phyloP scores from a whole-genome alignment of 2,329 filamentous ascomycete species.

The Ascochyta fabae region DNA sequence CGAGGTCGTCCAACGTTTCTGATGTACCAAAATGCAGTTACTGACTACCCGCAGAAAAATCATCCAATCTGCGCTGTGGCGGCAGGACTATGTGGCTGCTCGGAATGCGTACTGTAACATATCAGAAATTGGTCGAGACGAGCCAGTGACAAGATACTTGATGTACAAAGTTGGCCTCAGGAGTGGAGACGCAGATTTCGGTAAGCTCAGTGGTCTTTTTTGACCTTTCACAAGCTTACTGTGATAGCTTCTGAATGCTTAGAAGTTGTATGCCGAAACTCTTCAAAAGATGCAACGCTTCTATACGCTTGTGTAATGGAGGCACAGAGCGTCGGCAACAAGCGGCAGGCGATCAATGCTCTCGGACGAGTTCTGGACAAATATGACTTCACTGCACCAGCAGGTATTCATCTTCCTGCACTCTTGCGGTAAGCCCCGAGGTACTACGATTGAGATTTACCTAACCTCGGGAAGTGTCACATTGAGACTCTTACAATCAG shows the following conservation, averaged over 20 bases:
- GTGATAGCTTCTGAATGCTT: slow-evolving; percentile 67
- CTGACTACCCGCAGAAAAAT: slow-evolving; percentile 65
- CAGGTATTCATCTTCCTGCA: slow-evolving; percentile 65
- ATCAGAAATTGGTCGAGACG: slow-evolving; percentile 62
- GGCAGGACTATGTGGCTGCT: slow-evolving; percentile 62
- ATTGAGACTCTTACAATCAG: slow-evolving; percentile 53
- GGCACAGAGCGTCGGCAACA: slow-evolving; percentile 70
- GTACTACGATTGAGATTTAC: slow-evolving; percentile 13
- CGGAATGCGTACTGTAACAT: slow-evolving; percentile 65
- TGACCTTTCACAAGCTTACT: slow-evolving; percentile 13
- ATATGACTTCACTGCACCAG: slow-evolving; percentile 56
- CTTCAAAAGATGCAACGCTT: slow-evolving; percentile 64
- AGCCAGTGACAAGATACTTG: slow-evolving; percentile 73
- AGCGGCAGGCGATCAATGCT: slow-evolving; percentile 63
- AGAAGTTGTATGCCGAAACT: slow-evolving; percentile 61
- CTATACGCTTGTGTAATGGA: slow-evolving; percentile 83
- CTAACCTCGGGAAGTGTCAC: slow-evolving; percentile 47
- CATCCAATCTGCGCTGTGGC: slow-evolving; percentile 71
- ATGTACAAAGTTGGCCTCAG: slow-evolving; percentile 76
- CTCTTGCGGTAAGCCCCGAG: slow-evolving; percentile 64
- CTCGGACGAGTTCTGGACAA: slow-evolving; percentile 67
- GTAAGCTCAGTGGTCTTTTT: slow-evolving; percentile 38
- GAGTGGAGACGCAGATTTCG: slow-evolving; percentile 61
- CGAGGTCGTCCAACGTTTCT: neutral
- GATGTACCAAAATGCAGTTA: neutral